Base-by-base conservation (phyloP, 192 early-diverging fungal genomes). In the Backusella liffmaniae region DNA sequence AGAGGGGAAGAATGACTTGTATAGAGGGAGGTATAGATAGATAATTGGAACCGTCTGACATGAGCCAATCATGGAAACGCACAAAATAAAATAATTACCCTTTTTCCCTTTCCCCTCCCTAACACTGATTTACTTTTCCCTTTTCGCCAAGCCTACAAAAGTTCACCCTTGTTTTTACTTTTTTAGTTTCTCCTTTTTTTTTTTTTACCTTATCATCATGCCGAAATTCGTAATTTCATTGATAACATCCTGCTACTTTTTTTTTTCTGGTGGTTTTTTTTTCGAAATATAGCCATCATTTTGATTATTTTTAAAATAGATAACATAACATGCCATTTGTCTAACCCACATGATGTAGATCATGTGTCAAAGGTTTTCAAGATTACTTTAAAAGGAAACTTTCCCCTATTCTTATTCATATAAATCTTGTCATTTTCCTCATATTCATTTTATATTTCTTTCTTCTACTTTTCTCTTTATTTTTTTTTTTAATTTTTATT, bases 301-400 rank as follows among this genome's bases (percentile, higher is more conserved):
- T 67, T 67, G 13, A 32, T 36, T 67, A 30, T 18, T 67, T 67
- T 32, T 49, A 49, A 49, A 49, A 35, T 36, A 35, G 66, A 36
- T 67, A 36, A 67, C 66, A 67, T 67, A 36, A 67, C 66, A 67
- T 67, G 34, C 29, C 66, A 67, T 67, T 35, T 35, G 66, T 18
- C 15, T 6, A n/a, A 32, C 66, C 46, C 66, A 32, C 34, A 35
- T 67, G 66, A 42, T 71, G 23, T 44, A 30, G 69, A 71, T 70
- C 36, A 39, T 70, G 68, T 37, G 68, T 39, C 23, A 29, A 71
- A 67, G 15, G 26, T 35, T 35, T 35, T 23, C 67, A 37, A 6
- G 21, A 49, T 41, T 46, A 42, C 69, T 71, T 49, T 71, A 71
- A 71, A 46, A 71, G 69, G 69, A 16, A 71, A 71, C 15, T 18